A percentile compares a stretch with the other conserved stretches of the same genome.
Conservation (phyloP, 2,329 filamentous ascomycete species). For the Acarospora socialis region DNA sequence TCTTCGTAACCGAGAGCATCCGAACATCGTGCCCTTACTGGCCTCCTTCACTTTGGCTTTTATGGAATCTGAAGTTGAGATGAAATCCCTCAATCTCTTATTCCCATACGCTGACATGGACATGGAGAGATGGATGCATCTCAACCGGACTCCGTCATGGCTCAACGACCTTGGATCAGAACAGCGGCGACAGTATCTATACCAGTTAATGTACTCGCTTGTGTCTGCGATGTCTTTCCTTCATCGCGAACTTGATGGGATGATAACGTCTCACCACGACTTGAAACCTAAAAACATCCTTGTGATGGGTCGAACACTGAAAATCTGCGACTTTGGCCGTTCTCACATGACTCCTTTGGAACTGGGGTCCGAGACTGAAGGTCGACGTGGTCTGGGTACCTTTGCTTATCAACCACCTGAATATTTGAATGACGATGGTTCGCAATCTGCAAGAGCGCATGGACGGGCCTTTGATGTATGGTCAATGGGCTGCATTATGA, state of each 20-base stretch:
- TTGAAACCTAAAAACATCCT: slow-evolving; percentile 10
- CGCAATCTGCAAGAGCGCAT: slow-evolving; percentile 4
- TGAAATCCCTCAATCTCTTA: slow-evolving; percentile 7
- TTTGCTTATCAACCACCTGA: slow-evolving; percentile 9
- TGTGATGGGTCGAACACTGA: slow-evolving; percentile 4
- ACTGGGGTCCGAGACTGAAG: slow-evolving; percentile 6
- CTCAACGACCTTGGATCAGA: neutral
- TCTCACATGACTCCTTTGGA: slow-evolving; percentile 7
- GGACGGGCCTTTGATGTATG: slow-evolving; percentile 9
- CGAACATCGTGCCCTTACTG: slow-evolving; percentile 7
- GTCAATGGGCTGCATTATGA: slow-evolving; percentile 8
- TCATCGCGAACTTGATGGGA: slow-evolving; percentile 7
- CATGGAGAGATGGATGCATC: slow-evolving; percentile 7
- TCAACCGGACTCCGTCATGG: slow-evolving; percentile 3
- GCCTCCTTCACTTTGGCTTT: slow-evolving; percentile 7
- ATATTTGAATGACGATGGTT: slow-evolving; percentile 6
- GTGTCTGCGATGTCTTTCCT: slow-evolving; percentile 8
- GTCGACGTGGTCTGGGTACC: slow-evolving; percentile 6
- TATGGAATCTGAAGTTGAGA: slow-evolving; percentile 6
- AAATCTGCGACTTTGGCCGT: slow-evolving; percentile 9
- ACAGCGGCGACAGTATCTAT: slow-evolving; percentile 5
- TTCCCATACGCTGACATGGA: slow-evolving; percentile 10
- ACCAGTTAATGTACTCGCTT: slow-evolving; percentile 8
- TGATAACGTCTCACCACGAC: slow-evolving; percentile 8
- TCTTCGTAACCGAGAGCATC: slow-evolving; percentile 8